Conservation (phyloP, 371 early-diverging fungal species). For the Chytridium lagenaria region DNA sequence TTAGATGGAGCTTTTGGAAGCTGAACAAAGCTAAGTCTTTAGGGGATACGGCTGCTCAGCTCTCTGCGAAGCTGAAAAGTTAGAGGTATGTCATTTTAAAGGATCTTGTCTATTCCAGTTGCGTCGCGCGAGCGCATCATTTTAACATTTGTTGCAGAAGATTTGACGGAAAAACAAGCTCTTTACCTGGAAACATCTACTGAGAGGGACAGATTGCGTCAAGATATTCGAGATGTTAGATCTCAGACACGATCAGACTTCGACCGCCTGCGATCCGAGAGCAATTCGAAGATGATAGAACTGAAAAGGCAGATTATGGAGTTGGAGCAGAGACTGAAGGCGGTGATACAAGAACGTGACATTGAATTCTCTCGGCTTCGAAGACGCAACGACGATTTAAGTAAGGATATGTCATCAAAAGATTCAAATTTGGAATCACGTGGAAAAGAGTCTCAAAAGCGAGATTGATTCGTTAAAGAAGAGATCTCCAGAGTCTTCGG, state of each 20-base stretch:
- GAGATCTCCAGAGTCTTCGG: not conserved
- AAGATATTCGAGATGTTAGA: not conserved
- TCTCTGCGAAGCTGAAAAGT: too few species aligned
- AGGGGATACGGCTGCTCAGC: too few species aligned
- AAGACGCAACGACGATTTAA: not conserved
- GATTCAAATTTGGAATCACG: not conserved
- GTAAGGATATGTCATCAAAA: not conserved
- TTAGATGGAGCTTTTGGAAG: not conserved
- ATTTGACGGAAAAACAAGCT: not conserved
- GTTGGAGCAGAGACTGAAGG: not conserved
- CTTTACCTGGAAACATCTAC: too few species aligned
- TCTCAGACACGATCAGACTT: not conserved
- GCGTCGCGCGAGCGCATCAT: too few species aligned
- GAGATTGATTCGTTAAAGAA: not conserved
- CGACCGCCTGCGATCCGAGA: constrained; percentile 5
- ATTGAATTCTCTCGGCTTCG: not conserved
- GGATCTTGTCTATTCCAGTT: too few species aligned
- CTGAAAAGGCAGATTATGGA: not conserved
- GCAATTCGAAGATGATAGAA: constrained; percentile 4
- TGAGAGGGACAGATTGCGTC: not conserved
- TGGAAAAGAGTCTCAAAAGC: not conserved
- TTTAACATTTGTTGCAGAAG: not conserved
- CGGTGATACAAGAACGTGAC: not conserved
- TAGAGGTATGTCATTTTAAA: too few species aligned
- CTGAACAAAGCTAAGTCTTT: too few species aligned